A percentile compares a stretch with the other conserved stretches of the same genome.
Evolutionary conservation across 306 rosid genomes (phyloP).

Genomic region (Erythrophleum fordii): DNA sequence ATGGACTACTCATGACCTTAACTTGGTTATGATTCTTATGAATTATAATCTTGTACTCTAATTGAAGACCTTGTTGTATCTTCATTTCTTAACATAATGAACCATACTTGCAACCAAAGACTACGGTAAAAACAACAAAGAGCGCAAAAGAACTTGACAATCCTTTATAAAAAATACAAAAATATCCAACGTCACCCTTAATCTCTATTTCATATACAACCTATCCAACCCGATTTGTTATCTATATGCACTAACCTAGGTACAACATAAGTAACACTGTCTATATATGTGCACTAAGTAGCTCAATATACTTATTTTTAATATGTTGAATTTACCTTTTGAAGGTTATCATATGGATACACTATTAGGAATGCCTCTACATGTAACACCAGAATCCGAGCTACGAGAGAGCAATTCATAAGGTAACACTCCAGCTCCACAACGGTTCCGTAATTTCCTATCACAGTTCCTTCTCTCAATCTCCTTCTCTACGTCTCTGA

Average conservation of each 20-base stretch:
- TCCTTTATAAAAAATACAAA: not conserved
- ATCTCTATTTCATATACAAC: not conserved
- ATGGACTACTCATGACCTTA: too few species aligned
- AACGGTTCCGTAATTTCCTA: constrained; percentile 60
- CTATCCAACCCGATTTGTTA: not conserved
- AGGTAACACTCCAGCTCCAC: constrained; percentile 95
- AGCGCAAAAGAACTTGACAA: too few species aligned
- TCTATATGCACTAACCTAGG: not conserved
- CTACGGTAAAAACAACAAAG: not conserved
- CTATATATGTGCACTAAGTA: not conserved
- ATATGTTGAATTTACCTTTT: not conserved
- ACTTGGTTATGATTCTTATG: too few species aligned
- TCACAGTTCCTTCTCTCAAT: constrained; percentile 73
- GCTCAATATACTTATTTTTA: not conserved
- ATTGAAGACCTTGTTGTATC: too few species aligned
- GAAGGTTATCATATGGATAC: constrained; percentile 63
- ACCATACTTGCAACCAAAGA: too few species aligned
- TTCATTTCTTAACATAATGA: too few species aligned
- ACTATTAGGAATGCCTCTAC: constrained; percentile 96
- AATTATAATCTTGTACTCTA: too few species aligned
- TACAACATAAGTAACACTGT: too few species aligned
- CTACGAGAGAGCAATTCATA: constrained; percentile 93
- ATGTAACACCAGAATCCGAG: constrained; percentile 91
- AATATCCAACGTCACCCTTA: not conserved
- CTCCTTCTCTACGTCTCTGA: constrained; percentile 71